Conservation (phyloP, 768 basidiomycete genomes). For the Termitomyces sp. region DNA sequence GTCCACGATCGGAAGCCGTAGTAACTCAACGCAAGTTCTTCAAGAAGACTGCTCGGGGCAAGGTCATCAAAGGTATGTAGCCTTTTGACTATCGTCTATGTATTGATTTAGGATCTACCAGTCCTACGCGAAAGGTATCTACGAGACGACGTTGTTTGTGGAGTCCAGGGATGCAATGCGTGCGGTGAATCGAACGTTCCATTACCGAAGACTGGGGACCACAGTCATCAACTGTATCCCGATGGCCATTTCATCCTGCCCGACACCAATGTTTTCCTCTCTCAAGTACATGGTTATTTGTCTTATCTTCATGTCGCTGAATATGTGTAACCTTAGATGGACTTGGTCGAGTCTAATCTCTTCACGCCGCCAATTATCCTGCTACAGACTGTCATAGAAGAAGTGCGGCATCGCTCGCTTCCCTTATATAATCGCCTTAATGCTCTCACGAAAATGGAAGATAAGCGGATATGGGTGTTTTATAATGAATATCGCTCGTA, state of each 20-base stretch:
- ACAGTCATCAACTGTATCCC: slow-evolving; percentile 51
- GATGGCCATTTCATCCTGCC: slow-evolving; percentile 2
- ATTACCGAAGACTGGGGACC: slow-evolving; percentile 60
- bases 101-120: slow-evolving; percentile 21
- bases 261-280: slow-evolving; percentile 2
- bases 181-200: slow-evolving; percentile 47
- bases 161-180: slow-evolving; percentile 63
- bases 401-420: slow-evolving; percentile 91
- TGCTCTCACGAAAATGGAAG: slow-evolving; percentile 78
- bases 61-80: slow-evolving; percentile 82
- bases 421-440: slow-evolving; percentile 93
- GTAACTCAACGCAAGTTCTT: slow-evolving; percentile 89
- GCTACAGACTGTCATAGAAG: slow-evolving; percentile 93
- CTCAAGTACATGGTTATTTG: background rate
- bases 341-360: slow-evolving; percentile 77
- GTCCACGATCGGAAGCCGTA: slow-evolving; percentile 66
- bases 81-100: too few relatives aligned
- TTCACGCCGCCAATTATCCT: slow-evolving; percentile 82
- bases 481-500: slow-evolving; percentile 86
- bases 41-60: slow-evolving; percentile 92
- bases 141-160: slow-evolving; percentile 87
- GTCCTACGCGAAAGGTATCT: slow-evolving; percentile 94
- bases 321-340: slow-evolving; percentile 60
- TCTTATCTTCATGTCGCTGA: background rate
- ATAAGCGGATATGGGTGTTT: slow-evolving; percentile 80